A percentile compares a stretch with the other conserved stretches of the same genome.
phyloP scores from a whole-genome alignment of 768 basidiomycete genomes.

The Psilocybe sp. region DNA sequence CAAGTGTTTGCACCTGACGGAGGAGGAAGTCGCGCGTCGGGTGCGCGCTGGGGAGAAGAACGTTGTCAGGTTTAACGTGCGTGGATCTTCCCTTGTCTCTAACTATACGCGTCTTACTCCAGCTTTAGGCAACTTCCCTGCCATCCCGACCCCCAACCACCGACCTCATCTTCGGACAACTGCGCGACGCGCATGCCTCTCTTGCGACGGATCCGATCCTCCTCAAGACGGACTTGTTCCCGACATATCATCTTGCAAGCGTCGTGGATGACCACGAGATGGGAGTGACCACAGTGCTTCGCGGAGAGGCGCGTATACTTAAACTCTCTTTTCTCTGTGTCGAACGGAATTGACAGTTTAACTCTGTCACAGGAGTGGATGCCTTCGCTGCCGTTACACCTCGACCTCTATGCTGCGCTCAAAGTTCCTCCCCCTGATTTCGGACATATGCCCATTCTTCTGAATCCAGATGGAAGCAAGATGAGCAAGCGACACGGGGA shows the following conservation, averaged over 20 bases:
- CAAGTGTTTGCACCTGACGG: slow-evolving; percentile 78
- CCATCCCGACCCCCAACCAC: slow-evolving; percentile 46
- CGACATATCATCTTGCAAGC: slow-evolving; percentile 95
- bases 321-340: not conserved
- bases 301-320: slow-evolving; percentile 71
- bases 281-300: slow-evolving; percentile 92
- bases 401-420: slow-evolving; percentile 83
- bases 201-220: slow-evolving; percentile 88
- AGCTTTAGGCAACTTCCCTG: slow-evolving; percentile 39
- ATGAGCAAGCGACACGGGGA: slow-evolving; percentile 95
- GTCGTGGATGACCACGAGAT: slow-evolving; percentile 96
- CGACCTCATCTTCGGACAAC: slow-evolving; percentile 75
- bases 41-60: slow-evolving; percentile 74
- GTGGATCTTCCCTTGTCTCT: slow-evolving; percentile 17
- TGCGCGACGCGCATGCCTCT: slow-evolving; percentile 75
- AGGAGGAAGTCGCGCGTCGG: slow-evolving; percentile 79
- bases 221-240: slow-evolving; percentile 88
- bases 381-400: slow-evolving; percentile 86
- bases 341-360: not conserved
- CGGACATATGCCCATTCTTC: slow-evolving; percentile 86
- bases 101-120: not conserved
- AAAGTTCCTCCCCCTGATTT: slow-evolving; percentile 72
- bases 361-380: slow-evolving; percentile 82
- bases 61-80: slow-evolving; percentile 85
- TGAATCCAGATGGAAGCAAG: slow-evolving; percentile 89